These are phyloP conservation scores for Monoraphidium neglectum DNA, from an alignment of 139 green algal species.

Conservation along the genomic window DNA sequence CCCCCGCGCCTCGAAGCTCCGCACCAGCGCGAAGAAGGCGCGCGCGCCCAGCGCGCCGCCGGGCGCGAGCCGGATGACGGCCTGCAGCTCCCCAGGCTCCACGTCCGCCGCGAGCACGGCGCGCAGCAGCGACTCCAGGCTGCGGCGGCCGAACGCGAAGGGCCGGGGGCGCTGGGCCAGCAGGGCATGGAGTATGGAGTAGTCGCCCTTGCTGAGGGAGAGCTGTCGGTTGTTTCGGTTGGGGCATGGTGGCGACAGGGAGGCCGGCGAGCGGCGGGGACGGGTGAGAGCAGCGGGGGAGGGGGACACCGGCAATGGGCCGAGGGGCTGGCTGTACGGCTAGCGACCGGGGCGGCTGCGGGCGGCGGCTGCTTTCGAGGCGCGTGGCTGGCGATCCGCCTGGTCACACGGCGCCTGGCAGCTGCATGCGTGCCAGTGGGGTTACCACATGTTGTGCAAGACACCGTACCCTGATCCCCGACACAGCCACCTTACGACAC, in stretches of 20 bases:
- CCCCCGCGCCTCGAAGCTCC: constrained; percentile 4
- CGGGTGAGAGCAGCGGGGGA: not conserved
- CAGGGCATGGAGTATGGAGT: constrained; percentile 1
- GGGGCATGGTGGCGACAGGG: too few relatives aligned
- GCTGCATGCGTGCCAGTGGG: too few relatives aligned
- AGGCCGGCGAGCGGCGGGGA: too few relatives aligned
- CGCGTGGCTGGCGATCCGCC: too few relatives aligned
- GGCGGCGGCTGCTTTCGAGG: not conserved
- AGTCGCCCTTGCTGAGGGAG: constrained; percentile 15
- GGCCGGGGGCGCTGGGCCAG: not conserved
- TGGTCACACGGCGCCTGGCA: too few relatives aligned
- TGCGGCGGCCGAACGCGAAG: constrained; percentile 10
- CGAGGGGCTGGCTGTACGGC: not conserved
- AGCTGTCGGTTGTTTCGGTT: not conserved
- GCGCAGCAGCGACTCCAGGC: not conserved
- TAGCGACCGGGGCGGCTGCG: not conserved
- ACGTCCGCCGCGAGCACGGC: constrained; percentile 17
- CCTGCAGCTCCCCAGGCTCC: constrained; percentile 18
- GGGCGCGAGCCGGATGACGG: not conserved
- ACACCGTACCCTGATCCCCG: too few relatives aligned
- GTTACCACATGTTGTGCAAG: too few relatives aligned
- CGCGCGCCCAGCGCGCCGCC: not conserved
- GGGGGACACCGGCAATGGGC: too few relatives aligned
- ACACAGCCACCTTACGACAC: too few relatives aligned
- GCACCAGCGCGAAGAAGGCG: constrained; percentile 16